phyloP scores from a whole-genome alignment of 2,329 filamentous ascomycete genomes.

The Pestalotiopsis fici region DNA sequence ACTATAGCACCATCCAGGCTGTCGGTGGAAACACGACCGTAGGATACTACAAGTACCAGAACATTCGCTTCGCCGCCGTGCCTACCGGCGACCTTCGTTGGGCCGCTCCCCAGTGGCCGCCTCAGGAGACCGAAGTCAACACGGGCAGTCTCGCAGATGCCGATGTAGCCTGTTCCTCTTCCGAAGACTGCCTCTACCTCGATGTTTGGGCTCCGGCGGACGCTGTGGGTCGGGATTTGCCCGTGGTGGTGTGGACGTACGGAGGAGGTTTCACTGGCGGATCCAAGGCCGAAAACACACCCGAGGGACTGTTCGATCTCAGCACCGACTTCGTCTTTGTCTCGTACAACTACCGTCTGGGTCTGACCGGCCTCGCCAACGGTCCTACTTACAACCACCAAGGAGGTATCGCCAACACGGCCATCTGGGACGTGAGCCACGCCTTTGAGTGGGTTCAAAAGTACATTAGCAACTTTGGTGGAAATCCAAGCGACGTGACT shows the following conservation, averaged over 20 bases:
- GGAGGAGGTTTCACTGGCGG: constrained; percentile 10
- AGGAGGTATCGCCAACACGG: constrained; percentile 18
- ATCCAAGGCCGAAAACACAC: constrained; percentile 25
- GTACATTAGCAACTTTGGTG: constrained; percentile 8
- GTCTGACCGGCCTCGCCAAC: constrained; percentile 31
- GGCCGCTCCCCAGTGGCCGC: constrained; percentile 33
- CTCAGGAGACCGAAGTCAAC: constrained; percentile 31
- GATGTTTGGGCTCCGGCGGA: constrained; percentile 7
- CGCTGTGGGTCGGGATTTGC: not conserved
- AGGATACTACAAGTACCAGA: constrained; percentile 36
- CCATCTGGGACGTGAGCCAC: constrained; percentile 4
- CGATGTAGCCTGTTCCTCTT: constrained; percentile 28
- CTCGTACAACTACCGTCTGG: constrained; percentile 34
- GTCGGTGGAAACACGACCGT: constrained; percentile 19
- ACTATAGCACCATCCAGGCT: constrained; percentile 27
- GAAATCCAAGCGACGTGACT: constrained; percentile 3
- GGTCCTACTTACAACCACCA: constrained; percentile 27
- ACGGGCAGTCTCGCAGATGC: constrained; percentile 29
- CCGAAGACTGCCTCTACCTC: constrained; percentile 4
- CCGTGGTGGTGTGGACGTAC: constrained; percentile 7
- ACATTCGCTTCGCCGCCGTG: constrained; percentile 34
- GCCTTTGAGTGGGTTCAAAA: constrained; percentile 7
- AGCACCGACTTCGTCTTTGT: constrained; percentile 32
- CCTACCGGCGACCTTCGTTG: constrained; percentile 33
- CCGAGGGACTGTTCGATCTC: constrained; percentile 33